Percentiles rank a stretch among this genome's conserved stretches.
phyloP scores from a whole-genome alignment of 2,329 filamentous ascomycete species.

The Atkinsonella hypoxylon region DNA sequence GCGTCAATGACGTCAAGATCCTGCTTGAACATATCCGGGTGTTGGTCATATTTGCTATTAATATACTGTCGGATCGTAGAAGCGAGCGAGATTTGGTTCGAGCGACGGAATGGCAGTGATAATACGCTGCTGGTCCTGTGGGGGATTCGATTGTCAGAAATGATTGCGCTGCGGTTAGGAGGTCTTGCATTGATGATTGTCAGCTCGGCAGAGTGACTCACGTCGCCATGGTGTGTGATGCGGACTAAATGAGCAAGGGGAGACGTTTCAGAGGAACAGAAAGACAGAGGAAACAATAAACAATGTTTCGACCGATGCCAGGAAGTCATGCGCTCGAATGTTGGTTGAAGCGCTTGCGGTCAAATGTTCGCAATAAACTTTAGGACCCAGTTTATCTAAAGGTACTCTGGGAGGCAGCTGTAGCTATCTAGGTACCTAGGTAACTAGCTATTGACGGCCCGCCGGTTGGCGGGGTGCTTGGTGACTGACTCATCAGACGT shows the following conservation, averaged over 20 bases:
- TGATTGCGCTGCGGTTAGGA: not conserved
- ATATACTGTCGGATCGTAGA: constrained; percentile 88
- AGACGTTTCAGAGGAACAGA: not conserved
- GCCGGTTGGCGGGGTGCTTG: not conserved
- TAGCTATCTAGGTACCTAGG: not conserved
- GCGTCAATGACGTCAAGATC: constrained; percentile 78
- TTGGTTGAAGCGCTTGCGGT: not conserved
- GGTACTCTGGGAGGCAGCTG: not conserved
- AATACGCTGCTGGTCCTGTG: constrained; percentile 45
- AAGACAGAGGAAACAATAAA: not conserved
- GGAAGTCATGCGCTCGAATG: not conserved
- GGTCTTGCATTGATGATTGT: too few species aligned
- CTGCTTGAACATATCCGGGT: constrained; percentile 88
- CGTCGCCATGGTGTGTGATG: constrained; percentile 1
- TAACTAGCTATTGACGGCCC: too few species aligned
- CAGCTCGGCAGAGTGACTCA: not conserved
- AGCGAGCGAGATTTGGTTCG: constrained; percentile 65
- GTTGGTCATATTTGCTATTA: constrained; percentile 95
- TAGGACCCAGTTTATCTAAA: not conserved
- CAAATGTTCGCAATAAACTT: not conserved
- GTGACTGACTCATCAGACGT: constrained; percentile 2
- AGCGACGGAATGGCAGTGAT: constrained; percentile 78
- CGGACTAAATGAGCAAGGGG: not conserved
- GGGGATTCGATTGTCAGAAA: not conserved
- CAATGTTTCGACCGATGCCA: not conserved